Evolutionary conservation across 129 eudicot genomes (phyloP).

Genomic region (Deinandra increscens): DNA sequence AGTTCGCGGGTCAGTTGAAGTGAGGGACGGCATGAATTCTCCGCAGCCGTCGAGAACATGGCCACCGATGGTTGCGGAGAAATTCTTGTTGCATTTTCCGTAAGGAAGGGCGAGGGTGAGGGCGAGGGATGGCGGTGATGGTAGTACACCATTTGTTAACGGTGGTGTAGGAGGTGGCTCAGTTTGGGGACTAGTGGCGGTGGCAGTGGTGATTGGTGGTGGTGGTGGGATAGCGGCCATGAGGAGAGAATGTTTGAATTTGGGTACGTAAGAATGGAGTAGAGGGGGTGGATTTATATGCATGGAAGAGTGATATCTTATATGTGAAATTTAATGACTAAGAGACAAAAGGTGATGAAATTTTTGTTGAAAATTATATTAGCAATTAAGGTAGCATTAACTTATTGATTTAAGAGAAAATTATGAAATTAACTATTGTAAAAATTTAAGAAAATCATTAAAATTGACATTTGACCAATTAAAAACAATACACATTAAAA

Average conservation of each 20-base stretch:
- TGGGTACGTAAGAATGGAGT: background rate
- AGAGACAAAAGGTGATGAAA: background rate
- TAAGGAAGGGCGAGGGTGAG: constrained; percentile 22
- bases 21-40: constrained; percentile 55
- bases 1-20: constrained; percentile 38
- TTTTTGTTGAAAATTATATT: background rate
- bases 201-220: constrained; percentile 8
- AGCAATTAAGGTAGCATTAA: background rate
- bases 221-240: constrained; percentile 14
- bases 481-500: too few species aligned
- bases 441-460: too few species aligned
- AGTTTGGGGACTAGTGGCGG: constrained; percentile 34
- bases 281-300: background rate
- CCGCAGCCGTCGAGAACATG: constrained; percentile 75
- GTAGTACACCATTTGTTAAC: constrained; percentile 37
- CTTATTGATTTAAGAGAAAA: too few species aligned
- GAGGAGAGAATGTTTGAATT: background rate
- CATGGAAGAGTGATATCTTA: too few species aligned
- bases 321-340: background rate
- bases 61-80: constrained; percentile 56
- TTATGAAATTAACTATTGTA: too few species aligned
- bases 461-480: too few species aligned
- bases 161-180: constrained; percentile 32
- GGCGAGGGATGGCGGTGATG: constrained; percentile 27
- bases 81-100: constrained; percentile 71